Conservation (phyloP, 73 alveolate species). For the Tetrahymena elliotti region DNA sequence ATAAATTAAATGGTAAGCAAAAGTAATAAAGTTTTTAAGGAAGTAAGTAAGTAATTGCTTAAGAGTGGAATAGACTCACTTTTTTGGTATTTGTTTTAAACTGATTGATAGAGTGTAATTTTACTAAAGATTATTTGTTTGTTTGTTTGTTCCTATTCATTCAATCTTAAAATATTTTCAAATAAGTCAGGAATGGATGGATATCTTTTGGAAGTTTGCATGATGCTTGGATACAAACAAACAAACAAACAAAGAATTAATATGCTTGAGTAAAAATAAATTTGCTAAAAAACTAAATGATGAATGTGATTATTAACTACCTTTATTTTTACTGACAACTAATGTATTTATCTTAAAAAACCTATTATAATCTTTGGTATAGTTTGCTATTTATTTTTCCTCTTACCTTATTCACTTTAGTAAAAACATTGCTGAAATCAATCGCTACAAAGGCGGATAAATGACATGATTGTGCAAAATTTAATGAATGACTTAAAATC, state of each 20-base stretch:
- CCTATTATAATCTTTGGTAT: neutral
- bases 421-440: neutral
- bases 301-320: too few species aligned
- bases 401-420: neutral
- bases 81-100: neutral
- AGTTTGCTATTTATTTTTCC: neutral
- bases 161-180: neutral
- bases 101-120: neutral
- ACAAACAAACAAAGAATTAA: neutral
- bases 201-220: neutral
- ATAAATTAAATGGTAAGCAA: neutral
- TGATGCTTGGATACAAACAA: neutral
- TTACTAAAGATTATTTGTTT: neutral
- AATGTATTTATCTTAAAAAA: neutral
- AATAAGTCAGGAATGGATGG: neutral
- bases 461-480: neutral
- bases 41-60: neutral
- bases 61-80: neutral
- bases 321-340: neutral
- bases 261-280: neutral
- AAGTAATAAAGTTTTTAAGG: neutral
- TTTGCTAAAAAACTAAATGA: neutral
- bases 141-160: too few species aligned
- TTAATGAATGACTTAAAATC: neutral
- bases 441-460: neutral